A percentile compares a stretch with the other conserved stretches of the same genome.
phyloP scores from a whole-genome alignment of 23 red algal genomes.

The Gracilaria domingensis region DNA sequence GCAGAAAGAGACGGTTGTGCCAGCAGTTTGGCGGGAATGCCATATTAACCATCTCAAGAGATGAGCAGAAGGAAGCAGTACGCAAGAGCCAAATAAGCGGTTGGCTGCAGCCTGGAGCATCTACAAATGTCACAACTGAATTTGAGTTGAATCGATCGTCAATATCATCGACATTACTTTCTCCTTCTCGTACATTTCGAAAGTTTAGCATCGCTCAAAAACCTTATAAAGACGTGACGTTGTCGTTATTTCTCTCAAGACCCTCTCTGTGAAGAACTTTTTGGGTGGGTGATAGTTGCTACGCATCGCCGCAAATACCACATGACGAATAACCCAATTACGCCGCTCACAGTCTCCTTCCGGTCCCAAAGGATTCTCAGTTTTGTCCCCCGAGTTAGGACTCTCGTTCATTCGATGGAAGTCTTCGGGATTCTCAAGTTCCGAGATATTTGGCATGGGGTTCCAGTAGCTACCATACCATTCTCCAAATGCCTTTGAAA shows the following conservation, averaged over 20 bases:
- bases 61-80: too few relatives aligned
- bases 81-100: too few relatives aligned
- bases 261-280: slow-evolving; percentile 49
- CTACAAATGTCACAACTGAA: too few relatives aligned
- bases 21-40: too few relatives aligned
- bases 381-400: background rate
- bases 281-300: slow-evolving; percentile 70
- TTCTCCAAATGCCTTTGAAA: slow-evolving; percentile 50
- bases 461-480: slow-evolving; percentile 72
- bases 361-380: background rate
- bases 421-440: background rate
- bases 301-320: slow-evolving; percentile 63
- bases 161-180: background rate
- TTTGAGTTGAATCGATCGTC: background rate
- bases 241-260: slow-evolving; percentile 78
- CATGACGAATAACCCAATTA: slow-evolving; percentile 68
- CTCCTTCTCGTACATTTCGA: background rate
- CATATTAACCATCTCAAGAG: too few relatives aligned
- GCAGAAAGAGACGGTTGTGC: too few relatives aligned
- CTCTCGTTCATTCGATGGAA: background rate
- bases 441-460: background rate
- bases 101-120: too few relatives aligned
- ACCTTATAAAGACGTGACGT: slow-evolving; percentile 80
- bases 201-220: slow-evolving; percentile 90
- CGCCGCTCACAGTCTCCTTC: background rate